Base-by-base conservation (phyloP, 257 asterid genomes). In the Marsdenia floribunda region DNA sequence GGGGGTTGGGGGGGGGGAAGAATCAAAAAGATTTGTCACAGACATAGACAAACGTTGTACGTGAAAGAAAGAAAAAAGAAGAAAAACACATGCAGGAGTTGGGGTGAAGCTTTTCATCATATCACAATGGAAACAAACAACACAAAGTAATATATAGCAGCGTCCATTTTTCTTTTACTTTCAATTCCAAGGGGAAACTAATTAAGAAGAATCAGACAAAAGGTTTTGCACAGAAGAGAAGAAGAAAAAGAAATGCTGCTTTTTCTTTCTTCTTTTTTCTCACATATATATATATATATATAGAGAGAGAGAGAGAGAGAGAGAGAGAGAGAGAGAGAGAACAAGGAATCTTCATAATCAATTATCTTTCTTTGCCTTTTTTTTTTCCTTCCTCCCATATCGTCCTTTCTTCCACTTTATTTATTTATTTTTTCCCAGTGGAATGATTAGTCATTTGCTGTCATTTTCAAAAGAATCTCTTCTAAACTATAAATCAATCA, bases 391-490 rank as follows among this genome's bases (percentile, higher is more conserved):
- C 12, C 57, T 52, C 53, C 73, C 73, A 42, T 72, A 74, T 77
- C 66, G 46, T 64, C 67, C 73, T 71, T 76, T 72, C 54, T 75
- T 74, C 60, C 80, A 77, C 84, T 24, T 80, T 71, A 42, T 63
- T 80, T 74, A 68, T 66, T 64, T 80, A 44, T 10, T 76, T 58
- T 79, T 79, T 74, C 60, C 75, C 68, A 83, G 76, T 77, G 63
- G 76, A 78, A 78, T 82, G 55, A 82, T 82, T 78, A 78, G 74
- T 78, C 61, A 75, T 75, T 82, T 81, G 58, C 82, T 74, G 65
- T 70, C 74, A 58, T 76, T 69, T 70, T 81, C 69, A 57, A 64
- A 42, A 64, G 73, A 50, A 75, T 72, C 77, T 70, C 76, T 61
- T 60, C 22, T 55, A 55, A 21, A 7, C 49, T 44, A 44, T 44